Conservation (phyloP, 768 basidiomycete genomes). For the Serendipita vermifera region DNA sequence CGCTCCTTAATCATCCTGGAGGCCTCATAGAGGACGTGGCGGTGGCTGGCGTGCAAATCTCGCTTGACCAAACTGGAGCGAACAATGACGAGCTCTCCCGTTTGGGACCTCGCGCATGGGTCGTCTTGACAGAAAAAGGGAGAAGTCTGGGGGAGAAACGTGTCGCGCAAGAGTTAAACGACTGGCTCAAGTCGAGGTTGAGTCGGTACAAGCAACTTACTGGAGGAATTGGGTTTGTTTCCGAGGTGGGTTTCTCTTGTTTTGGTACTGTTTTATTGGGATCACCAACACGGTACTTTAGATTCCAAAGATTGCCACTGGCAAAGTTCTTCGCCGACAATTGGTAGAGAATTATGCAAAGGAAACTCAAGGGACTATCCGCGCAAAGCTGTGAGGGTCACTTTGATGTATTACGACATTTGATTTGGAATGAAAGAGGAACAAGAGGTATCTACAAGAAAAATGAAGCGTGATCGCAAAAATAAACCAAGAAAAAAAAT, state of each 20-base stretch:
- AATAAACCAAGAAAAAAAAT: no score
- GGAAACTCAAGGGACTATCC: no score
- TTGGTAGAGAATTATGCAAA: neutral
- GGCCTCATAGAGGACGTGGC: constrained; percentile 52
- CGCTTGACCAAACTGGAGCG: constrained; percentile 52
- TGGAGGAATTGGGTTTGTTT: constrained; percentile 55
- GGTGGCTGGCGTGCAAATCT: constrained; percentile 52
- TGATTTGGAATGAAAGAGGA: no score
- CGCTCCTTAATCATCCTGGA: constrained; percentile 49
- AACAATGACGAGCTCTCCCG: no score
- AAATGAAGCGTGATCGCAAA: no score
- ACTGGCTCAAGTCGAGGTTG: constrained; percentile 48
- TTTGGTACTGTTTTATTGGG: neutral
- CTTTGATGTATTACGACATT: no score
- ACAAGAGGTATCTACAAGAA: no score
- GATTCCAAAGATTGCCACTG: neutral
- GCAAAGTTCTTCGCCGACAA: neutral
- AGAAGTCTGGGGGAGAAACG: constrained; percentile 31
- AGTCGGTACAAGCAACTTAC: constrained; percentile 68
- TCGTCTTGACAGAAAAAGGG: constrained; percentile 50
- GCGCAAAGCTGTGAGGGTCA: no score
- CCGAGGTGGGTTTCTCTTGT: constrained; percentile 34
- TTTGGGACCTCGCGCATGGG: constrained; percentile 52
- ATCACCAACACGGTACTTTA: neutral
- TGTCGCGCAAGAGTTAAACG: constrained; percentile 37